These are phyloP conservation scores for Fusarium citri DNA, from an alignment of 2,329 filamentous ascomycete genomes.

Conservation along the genomic window DNA sequence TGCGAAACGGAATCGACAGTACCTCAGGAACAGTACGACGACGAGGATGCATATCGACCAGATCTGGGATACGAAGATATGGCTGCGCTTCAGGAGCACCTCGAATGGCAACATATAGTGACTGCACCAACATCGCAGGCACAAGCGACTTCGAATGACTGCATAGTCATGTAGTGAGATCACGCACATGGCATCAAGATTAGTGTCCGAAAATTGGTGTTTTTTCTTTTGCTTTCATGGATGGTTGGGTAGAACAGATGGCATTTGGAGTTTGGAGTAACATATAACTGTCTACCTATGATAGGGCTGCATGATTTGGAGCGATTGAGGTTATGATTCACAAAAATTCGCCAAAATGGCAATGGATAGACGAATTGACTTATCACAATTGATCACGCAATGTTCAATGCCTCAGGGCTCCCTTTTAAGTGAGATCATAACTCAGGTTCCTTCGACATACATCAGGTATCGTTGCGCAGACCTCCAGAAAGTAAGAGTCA, in stretches of 20 bases:
- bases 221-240: conserved; percentile 6
- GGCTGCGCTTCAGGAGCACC: conserved; percentile 62
- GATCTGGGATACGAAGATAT: conserved; percentile 64
- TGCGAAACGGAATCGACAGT: conserved; percentile 65
- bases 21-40: conserved; percentile 59
- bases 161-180: conserved; percentile 58
- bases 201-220: conserved; percentile 4
- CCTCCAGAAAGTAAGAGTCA: not conserved
- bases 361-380: conserved; percentile 22
- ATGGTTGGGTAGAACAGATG: conserved; percentile 29
- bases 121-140: conserved; percentile 53
- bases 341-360: conserved; percentile 31
- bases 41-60: conserved; percentile 62
- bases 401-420: conserved; percentile 28
- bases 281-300: conserved; percentile 1
- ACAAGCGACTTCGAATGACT: conserved; percentile 52
- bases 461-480: not conserved
- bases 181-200: not conserved
- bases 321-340: conserved; percentile 28
- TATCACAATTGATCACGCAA: conserved; percentile 37
- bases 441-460: not conserved
- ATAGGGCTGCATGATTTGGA: conserved; percentile 19
- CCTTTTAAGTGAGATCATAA: not conserved
- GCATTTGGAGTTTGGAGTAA: conserved; percentile 44
- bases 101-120: conserved; percentile 67